Evolutionary conservation across 352 stramenopile species (phyloP), one percentile per base, ranked within the genome.

Genomic region (Globisporangium rhizosaccharum): DNA sequence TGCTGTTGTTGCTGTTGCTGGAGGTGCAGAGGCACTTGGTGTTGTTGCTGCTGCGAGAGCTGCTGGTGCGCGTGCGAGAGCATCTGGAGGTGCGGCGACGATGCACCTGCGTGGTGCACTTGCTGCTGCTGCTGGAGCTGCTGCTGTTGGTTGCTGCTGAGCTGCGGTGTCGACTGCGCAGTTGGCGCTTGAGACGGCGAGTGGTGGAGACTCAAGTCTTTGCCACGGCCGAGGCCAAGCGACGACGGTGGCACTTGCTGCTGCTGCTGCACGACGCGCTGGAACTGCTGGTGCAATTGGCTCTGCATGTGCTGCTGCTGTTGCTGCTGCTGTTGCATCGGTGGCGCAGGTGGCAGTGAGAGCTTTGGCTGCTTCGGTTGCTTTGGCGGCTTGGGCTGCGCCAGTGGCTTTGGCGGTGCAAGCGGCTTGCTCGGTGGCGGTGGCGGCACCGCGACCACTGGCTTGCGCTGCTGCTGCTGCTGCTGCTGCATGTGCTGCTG

Each of bases 21-120:
- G 7, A 73, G 68, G 20, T 85, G 75, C 54, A 82, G 66, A 23
- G 76, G 72, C 11, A 39, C 33, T 39, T 59, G 30, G 44, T 23
- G 23, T 23, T 23, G 77, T 10, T 64, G 59, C 28, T 63, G 57
- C 33, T 61, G 59, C 17, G 42, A 42, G 6, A 61, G 44, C 18
- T 61, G 59, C 25, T 65, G 59, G 39, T 66, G 60, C 9, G 46
- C 44, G 47, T 66, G 60, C 11, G 66, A 58, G 15, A 80, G 56
- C 73, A 85, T 75, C 41, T 85, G 72, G 52, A 82, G 45, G 36
- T 82, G 73, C 36, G 33, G 33, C 33, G 71, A 72, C 26, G 55
- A 11, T 51, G 56, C n/a, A 44, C 51, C 37, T 30, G 28, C 17
- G 17, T 62, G 61, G 20, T 65, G 58, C n/a, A 58, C 52, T 49